These are phyloP conservation scores for Pyricularia grisea DNA, from an alignment of 2,329 filamentous ascomycete species.

Conservation along the genomic window DNA sequence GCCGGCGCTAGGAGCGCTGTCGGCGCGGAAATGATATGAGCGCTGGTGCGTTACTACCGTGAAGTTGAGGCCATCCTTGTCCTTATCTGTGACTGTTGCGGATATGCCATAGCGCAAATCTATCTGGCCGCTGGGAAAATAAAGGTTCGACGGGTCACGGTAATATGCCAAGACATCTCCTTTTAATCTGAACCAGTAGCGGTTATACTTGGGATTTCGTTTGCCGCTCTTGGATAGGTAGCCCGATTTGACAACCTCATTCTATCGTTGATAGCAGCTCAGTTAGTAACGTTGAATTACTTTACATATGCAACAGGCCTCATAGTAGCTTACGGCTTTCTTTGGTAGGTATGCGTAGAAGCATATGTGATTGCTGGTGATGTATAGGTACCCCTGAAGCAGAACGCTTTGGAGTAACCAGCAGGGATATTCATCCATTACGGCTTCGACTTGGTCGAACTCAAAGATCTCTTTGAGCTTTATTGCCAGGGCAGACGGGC, in stretches of 20 bases:
- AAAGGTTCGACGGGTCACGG: conserved; percentile 70
- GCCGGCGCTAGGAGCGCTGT: conserved; percentile 78
- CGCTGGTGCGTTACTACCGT: conserved; percentile 73
- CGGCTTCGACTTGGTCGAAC: conserved; percentile 72
- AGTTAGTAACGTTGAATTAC: neutral
- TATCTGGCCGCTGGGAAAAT: conserved; percentile 87
- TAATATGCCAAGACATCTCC: conserved; percentile 91
- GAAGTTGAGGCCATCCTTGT: conserved; percentile 70
- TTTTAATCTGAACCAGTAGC: conserved; percentile 90
- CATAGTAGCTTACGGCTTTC: conserved; percentile 57
- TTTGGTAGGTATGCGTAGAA: conserved; percentile 97
- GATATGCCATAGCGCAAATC: conserved; percentile 88
- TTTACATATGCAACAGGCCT: neutral
- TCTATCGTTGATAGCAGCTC: conserved; percentile 29
- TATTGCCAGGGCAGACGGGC: conserved; percentile 53
- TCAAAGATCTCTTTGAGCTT: conserved; percentile 77
- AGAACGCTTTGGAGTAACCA: conserved; percentile 88
- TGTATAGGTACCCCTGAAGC: conserved; percentile 91
- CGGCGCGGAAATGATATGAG: conserved; percentile 80
- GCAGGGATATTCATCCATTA: conserved; percentile 88
- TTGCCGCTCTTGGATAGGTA: conserved; percentile 83
- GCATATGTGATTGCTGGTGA: conserved; percentile 86
- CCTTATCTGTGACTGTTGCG: conserved; percentile 66
- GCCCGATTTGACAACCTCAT: conserved; percentile 73
- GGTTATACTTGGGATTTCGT: conserved; percentile 76